Evolutionary conservation across 352 stramenopile genomes (phyloP), one percentile per base, ranked within the genome.

Genomic region (Discostella stelligera): DNA sequence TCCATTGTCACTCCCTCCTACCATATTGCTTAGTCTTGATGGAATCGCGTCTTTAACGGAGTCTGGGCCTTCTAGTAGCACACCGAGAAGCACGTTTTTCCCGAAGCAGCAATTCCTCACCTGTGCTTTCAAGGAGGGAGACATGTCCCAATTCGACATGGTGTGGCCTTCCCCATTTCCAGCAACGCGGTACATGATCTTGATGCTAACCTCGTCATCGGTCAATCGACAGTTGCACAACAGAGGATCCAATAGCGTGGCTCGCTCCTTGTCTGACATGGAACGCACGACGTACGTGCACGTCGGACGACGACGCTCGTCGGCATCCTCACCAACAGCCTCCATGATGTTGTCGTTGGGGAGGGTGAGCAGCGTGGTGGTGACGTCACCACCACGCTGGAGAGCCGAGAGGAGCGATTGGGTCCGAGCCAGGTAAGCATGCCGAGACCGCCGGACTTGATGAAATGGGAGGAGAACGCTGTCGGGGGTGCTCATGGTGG

Each of bases 1-100:
- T 7, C 70, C 41, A 76, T 92, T 92, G 63, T 77, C 64, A 6
- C 11, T 60, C 11, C 77, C 49, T 21, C 74, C 74, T 10, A 64
- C 21, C 39, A 78, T 13, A 13, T 59, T 59, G 25, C 37, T 41
- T 16, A 78, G 27, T 13, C 10, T 54, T 8, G 8, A 68, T 44
- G 18, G 54, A 13, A 23, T 27, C 8, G 56, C 3, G 5, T 59
- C n/a, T 3, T 23, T 41, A 49, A 60, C 20, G 13, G 53, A 20
- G 63, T 76, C 74, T 9, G 59, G 66, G 10, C 60, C 74, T 21
- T 81, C 74, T 3, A 81, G 20, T 18, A 75, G 25, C 1, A 82
- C 25, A n/a, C 74, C 74, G 0, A 82, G 37, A 23, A 82, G 52
- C 0, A 82, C 66, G 2, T 55, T 27, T 46, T 41, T 59, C 0